Base-by-base conservation (phyloP, 129 eudicot species). In the Flaveria sonorensis region DNA sequence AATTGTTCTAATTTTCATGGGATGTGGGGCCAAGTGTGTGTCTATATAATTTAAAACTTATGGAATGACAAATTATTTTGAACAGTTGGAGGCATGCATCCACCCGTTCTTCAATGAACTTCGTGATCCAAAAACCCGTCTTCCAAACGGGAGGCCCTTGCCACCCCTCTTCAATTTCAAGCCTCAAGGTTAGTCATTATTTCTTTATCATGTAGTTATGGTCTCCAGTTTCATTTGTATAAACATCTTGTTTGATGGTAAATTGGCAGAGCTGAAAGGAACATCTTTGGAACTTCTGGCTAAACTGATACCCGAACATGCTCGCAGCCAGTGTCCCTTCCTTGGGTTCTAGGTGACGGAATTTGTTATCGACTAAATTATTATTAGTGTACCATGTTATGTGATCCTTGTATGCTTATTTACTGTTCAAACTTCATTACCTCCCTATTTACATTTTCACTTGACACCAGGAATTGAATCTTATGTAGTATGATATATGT, bases 101-200 rank as follows among this genome's bases (percentile, higher is more conserved):
- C 90, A 88, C 76, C 85, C 95, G 4, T 91, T 91, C 51, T 91
- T 87, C 57, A 89, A 88, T 48, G 92, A 91, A 77, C 86, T 91
- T 15, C 92, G 95, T 48, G 89, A 91, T 39, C 85, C 86, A 71
- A 86, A 70, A 59, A 21, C 78, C 7, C 82, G 78, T 70, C 87
- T 88, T 1, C 87, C 87, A 1, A 88, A 82, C 7, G 89, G 85
- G 1, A 87, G 88, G 10, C 86, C 86, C 15, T 61, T 88, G 80
- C 89, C 89, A 43, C 84, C 87, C 9, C 86, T 88, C 9, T 88
- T 88, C 69, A 85, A 83, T 78, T 88, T 80, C 72, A 88, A 75
- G 18, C 87, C 89, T 72, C 89, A 73, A 79, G 87, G 86, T 83
- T 51, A 24, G 53, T 57, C 23, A 20, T 21, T 59, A 59, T 23